Conservation (phyloP, 768 basidiomycete genomes). For the Lactarius quietus region DNA sequence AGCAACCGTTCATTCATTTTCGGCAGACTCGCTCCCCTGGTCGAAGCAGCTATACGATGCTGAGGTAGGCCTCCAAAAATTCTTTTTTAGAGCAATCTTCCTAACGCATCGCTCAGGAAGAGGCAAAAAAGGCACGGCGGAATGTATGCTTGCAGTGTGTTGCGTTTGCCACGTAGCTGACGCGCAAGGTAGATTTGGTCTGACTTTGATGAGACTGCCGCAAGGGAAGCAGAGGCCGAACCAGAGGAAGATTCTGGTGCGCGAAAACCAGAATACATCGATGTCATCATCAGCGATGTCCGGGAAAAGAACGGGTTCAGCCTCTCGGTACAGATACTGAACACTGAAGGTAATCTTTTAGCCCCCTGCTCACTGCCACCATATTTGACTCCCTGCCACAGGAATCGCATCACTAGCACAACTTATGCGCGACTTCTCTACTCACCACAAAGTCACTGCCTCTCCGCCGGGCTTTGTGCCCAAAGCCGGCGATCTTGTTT, state of each 20-base stretch:
- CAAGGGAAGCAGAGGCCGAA: constrained; percentile 47
- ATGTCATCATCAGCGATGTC: constrained; percentile 89
- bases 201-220: constrained; percentile 73
- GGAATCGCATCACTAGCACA: constrained; percentile 90
- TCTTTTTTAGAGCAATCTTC: background rate
- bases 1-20: constrained; percentile 84
- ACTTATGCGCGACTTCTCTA: constrained; percentile 90
- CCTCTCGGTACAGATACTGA: constrained; percentile 92
- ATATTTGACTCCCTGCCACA: constrained; percentile 31
- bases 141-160: constrained; percentile 52
- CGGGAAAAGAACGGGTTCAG: constrained; percentile 66
- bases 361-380: background rate
- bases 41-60: constrained; percentile 76
- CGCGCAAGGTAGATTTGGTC: constrained; percentile 70
- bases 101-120: constrained; percentile 44
- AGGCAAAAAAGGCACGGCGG: constrained; percentile 73
- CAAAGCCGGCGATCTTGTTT: constrained; percentile 83
- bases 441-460: constrained; percentile 70
- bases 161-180: background rate
- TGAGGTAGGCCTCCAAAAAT: constrained; percentile 51
- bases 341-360: constrained; percentile 70
- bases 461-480: constrained; percentile 71
- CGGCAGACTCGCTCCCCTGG: constrained; percentile 81
- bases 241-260: constrained; percentile 46
- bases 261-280: constrained; percentile 82